phyloP scores from a whole-genome alignment of 805 yeast genomes.

The Saccharomycopsis fodiens region DNA sequence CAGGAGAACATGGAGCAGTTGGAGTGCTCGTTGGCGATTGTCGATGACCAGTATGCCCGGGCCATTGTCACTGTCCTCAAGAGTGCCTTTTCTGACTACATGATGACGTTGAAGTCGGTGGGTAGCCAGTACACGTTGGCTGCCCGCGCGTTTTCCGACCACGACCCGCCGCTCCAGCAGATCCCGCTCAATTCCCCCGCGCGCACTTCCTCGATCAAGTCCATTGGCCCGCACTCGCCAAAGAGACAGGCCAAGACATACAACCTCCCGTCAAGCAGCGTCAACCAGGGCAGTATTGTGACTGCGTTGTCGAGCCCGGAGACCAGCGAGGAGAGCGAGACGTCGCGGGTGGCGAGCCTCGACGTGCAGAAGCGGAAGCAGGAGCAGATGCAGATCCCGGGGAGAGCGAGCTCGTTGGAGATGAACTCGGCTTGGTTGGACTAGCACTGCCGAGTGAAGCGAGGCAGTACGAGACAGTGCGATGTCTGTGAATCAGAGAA shows the following conservation, averaged over 20 bases:
- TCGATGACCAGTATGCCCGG: conserved; percentile 42
- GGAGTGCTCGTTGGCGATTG: conserved; percentile 42
- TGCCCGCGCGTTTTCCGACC: conserved; percentile 1
- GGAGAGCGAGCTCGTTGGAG: neutral
- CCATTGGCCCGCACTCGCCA: neutral
- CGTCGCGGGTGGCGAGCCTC: neutral
- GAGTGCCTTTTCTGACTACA: conserved; percentile 39
- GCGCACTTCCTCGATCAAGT: neutral
- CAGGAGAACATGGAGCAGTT: conserved; percentile 47
- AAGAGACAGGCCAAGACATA: neutral
- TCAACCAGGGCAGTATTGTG: neutral
- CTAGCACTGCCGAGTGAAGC: too few species aligned
- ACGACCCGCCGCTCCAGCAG: too few species aligned
- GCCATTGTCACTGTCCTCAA: conserved; percentile 39
- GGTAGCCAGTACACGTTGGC: neutral
- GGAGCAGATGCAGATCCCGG: neutral
- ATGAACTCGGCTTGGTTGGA: neutral
- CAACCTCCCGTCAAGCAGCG: too few species aligned
- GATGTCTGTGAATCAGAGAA: too few species aligned
- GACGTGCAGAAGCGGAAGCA: neutral
- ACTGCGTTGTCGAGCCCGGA: neutral
- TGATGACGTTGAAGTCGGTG: conserved; percentile 19
- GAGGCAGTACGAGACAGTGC: too few species aligned
- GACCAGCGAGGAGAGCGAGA: neutral
- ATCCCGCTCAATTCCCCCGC: neutral